Evolutionary conservation across 2,329 filamentous ascomycete genomes (phyloP), one percentile per base, ranked within the genome.

Genomic region (Conoideocrella luteorostrata): DNA sequence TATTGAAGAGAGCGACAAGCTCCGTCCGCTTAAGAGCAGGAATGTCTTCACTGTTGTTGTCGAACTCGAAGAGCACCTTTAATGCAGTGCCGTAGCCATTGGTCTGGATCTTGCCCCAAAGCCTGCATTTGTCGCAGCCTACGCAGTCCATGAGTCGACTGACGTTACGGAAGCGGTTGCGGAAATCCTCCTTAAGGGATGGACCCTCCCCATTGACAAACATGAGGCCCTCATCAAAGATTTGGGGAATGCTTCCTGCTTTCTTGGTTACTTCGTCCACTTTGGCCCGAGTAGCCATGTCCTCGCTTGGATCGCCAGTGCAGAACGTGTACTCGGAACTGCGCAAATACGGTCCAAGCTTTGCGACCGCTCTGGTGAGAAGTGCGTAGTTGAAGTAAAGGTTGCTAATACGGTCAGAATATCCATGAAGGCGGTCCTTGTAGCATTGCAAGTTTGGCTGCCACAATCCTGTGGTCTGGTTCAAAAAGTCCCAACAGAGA

Each of bases 381-480:
- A 98, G 77, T 1, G 93, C 93, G 60, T 95, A 98, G 77, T 98
- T 97, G 72, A 98, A 98, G 71, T 98, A 98, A 39, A 98, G 75
- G 65, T 98, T 98, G 53, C 90, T 93, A 58, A 98, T 86, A 48
- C 91, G 86, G 54, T 98, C 93, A 0, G 91, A 88, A 61, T 86
- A 80, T 18, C 75, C 72, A 64, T 95, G 87, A 13, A 98, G 77
- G n/a, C 93, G 82, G 26, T 82, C 71, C 59, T 86, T 81, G 74
- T 95, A 98, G 72, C 93, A 98, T 50, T 82, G 72, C 43, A 95
- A 64, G 57, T 98, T 98, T 20, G 89, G 90, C 39, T 84, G 80
- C 93, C 93, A 98, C 65, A 88, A 70, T 46, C 93, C 93, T 0
- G 91, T 96, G 2, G 86, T 89, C 68, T 96, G 89, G 66, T 98